phyloP scores from a whole-genome alignment of 2,329 filamentous ascomycete species.

The Ophiostoma sp. region DNA sequence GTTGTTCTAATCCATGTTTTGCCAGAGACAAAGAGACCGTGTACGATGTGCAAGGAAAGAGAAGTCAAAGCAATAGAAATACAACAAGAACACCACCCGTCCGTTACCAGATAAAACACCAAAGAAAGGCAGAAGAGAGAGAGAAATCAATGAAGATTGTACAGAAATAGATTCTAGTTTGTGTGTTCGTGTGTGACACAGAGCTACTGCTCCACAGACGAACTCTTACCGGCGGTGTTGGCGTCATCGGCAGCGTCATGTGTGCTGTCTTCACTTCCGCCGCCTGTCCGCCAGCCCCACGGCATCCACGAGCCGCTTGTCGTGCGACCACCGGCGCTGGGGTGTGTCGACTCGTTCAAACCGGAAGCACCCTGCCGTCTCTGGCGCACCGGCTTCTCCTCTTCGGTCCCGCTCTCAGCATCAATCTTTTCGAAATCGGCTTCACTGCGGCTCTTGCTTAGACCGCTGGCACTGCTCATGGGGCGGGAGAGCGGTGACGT shows the following conservation, averaged over 20 bases:
- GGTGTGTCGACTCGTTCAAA: neutral
- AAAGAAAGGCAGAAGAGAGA: neutral
- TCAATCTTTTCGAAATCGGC: conserved; percentile 85
- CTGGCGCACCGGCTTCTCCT: conserved; percentile 37
- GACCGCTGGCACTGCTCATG: conserved; percentile 59
- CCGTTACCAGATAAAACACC: neutral
- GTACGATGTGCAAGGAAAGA: neutral
- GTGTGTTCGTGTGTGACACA: neutral
- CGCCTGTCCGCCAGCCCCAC: conserved; percentile 46
- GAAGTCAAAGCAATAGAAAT: too few relatives aligned
- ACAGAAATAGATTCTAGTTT: neutral
- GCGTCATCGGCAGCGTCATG: conserved; percentile 49
- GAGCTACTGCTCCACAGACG: conserved; percentile 42
- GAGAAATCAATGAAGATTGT: conserved; percentile 16
- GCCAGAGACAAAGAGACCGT: neutral
- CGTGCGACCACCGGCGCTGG: conserved; percentile 19
- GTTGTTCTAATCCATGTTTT: neutral
- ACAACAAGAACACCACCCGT: neutral
- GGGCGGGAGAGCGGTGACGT: conserved; percentile 23
- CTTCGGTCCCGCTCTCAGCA: conserved; percentile 65
- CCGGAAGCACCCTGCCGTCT: conserved; percentile 30
- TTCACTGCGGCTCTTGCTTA: conserved; percentile 83
- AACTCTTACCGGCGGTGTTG: conserved; percentile 38
- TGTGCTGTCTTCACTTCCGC: conserved; percentile 39
- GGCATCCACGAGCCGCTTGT: conserved; percentile 49